Percentiles rank a stretch among this genome's conserved stretches.
Evolutionary conservation across 306 rosid genomes (phyloP).

Genomic region (Begonia peltatifolia): DNA sequence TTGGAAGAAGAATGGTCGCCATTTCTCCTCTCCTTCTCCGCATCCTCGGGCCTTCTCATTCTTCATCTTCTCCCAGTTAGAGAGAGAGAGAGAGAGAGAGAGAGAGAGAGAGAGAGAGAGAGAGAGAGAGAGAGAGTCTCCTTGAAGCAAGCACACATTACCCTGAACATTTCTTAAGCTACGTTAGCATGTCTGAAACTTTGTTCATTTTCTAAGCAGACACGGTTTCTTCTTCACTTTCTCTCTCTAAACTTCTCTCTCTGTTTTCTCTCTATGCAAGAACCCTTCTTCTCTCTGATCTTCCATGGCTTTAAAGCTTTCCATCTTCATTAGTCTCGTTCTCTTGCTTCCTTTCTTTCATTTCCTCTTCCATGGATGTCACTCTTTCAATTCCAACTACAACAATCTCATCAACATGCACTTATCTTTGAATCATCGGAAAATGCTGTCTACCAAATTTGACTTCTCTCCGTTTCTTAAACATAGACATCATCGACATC

Average conservation of each 20-base stretch:
- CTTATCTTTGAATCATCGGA: constrained; percentile 21
- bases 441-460: constrained; percentile 17
- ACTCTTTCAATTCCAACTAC: constrained; percentile 9
- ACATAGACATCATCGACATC: constrained; percentile 12
- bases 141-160: constrained; percentile 42
- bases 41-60: constrained; percentile 2
- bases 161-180: neutral
- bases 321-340: constrained; percentile 25
- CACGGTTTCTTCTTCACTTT: neutral
- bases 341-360: constrained; percentile 28
- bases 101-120: constrained; percentile 12
- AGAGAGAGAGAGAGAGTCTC: constrained; percentile 21
- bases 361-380: constrained; percentile 23
- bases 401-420: neutral
- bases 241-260: neutral
- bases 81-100: neutral
- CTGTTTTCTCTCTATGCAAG: constrained; percentile 5
- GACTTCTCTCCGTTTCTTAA: constrained; percentile 44
- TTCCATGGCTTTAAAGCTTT: constrained; percentile 22
- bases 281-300: constrained; percentile 1
- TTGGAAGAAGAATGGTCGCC: constrained; percentile 70
- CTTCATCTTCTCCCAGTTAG: constrained; percentile 9
- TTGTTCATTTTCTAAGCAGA: constrained; percentile 24
- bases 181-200: constrained; percentile 31
- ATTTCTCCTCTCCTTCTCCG: constrained; percentile 45